Evolutionary conservation across 441 rosid species (phyloP), one percentile per base, ranked within the genome.

Genomic region (Pelargonium fulgidum): DNA sequence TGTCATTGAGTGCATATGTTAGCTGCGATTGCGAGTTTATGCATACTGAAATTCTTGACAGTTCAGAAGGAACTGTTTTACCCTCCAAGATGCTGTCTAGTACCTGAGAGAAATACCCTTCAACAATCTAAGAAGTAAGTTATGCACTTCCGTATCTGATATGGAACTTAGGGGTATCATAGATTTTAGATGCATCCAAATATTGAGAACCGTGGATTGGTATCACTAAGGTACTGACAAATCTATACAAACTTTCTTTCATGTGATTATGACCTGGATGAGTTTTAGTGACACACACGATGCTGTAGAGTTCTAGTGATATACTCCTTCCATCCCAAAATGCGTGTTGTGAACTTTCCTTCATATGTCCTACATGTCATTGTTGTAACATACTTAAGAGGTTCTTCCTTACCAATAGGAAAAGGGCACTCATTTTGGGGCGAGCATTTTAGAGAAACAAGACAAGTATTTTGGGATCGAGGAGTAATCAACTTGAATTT

Each of bases 1-100:
- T 45, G 75, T 91, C 97, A 77, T 88, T 93, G 50, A 93, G 86
- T 71, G 96, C 91, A 78, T 78, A 82, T 2, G 85, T 79, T 26
- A 84, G 80, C 75, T 86, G 73, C 67, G 42, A 58, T 77, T 84
- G 75, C 48, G 95, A 85, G 75, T 93, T 91, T 71, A 91, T 72
- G 61, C 67, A 68, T 36, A 87, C 7, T 24, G 89, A 83, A 66
- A 88, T 72, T 77, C 96, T 88, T n/a, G 88, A 74, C 61, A 91
- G 68, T 68, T 76, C 72, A 0, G 86, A 85, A 71, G 96, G 90
- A 65, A 67, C 14, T 39, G 70, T 75, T 72, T 72, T 74, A 69
- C 84, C 88, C 45, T 71, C 83, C 41, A 91, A 83, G 74, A 93
- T 88, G 71, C 78, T 86, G 73, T 93, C 96, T 48, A 91, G 79